Conservation (phyloP, 345 rosid species). For the Citrus cavaleriei region DNA sequence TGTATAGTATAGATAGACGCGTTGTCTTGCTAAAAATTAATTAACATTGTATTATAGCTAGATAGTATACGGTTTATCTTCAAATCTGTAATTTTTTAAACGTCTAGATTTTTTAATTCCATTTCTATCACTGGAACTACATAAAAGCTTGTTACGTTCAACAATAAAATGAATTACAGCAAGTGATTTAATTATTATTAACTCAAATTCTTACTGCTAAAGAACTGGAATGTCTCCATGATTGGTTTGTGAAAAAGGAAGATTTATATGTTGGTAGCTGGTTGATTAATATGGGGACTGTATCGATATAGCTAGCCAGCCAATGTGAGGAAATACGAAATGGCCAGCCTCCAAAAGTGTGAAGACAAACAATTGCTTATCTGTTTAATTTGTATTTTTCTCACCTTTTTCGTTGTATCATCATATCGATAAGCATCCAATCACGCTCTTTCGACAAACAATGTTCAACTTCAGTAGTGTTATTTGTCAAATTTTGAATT, state of each 20-base stretch:
- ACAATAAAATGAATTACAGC: background rate
- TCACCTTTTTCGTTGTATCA: conserved; percentile 14
- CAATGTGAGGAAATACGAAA: conserved; percentile 2
- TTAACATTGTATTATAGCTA: no score
- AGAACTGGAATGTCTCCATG: background rate
- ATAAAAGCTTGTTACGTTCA: no score
- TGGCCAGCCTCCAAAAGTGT: background rate
- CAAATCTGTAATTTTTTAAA: no score
- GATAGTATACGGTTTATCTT: no score
- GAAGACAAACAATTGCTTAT: conserved; percentile 26
- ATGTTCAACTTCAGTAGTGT: background rate
- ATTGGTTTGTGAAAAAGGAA: background rate
- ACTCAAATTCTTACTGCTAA: background rate
- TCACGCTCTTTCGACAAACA: conserved; percentile 20
- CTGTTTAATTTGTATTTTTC: conserved; percentile 35
- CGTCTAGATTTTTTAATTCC: no score
- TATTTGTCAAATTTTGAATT: conserved; percentile 18
- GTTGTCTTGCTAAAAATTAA: no score
- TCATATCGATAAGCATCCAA: conserved; percentile 22
- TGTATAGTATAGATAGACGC: no score
- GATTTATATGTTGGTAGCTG: background rate
- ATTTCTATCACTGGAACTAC: no score
- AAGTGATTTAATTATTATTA: background rate
- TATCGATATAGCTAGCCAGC: no score
- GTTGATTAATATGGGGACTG: background rate